phyloP scores from a whole-genome alignment of 1,284 basidiomycete genomes.

The Cryptococcus sp. region DNA sequence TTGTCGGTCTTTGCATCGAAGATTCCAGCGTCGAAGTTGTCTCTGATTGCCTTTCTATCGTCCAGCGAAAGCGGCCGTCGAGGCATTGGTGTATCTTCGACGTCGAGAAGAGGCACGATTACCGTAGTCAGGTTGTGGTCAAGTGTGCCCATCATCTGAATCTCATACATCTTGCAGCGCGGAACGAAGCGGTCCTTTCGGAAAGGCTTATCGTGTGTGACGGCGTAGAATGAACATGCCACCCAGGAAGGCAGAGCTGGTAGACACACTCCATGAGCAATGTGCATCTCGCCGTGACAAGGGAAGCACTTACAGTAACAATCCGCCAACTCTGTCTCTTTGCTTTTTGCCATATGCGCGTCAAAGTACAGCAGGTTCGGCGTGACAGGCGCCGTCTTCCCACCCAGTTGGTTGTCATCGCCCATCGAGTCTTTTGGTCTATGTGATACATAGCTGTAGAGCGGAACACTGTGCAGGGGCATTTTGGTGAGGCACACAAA shows the following conservation, averaged over 20 bases:
- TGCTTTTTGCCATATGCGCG: conserved; percentile 33
- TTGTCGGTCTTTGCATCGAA: conserved; percentile 23
- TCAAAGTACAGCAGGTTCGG: conserved; percentile 82
- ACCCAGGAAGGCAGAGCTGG: conserved; percentile 50
- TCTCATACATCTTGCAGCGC: conserved; percentile 89
- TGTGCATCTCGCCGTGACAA: background rate
- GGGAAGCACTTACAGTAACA: conserved; percentile 42
- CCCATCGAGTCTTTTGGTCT: conserved; percentile 57
- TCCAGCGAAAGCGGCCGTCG: conserved; percentile 21
- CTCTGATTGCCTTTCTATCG: conserved; percentile 32
- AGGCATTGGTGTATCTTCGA: conserved; percentile 33
- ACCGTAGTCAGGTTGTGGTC: conserved; percentile 88
- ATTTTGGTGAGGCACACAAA: conserved; percentile 89
- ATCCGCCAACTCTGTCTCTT: conserved; percentile 43
- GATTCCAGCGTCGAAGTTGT: conserved; percentile 40
- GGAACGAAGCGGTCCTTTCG: conserved; percentile 85
- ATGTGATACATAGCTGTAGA: conserved; percentile 67
- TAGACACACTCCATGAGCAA: background rate
- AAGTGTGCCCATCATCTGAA: conserved; percentile 86
- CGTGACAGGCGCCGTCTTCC: conserved; percentile 55
- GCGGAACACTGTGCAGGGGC: conserved; percentile 86
- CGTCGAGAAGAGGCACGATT: conserved; percentile 68
- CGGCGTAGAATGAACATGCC: conserved; percentile 52
- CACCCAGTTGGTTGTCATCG: conserved; percentile 31
- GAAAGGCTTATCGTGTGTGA: conserved; percentile 63